Percentiles rank a stretch among this genome's conserved stretches.
Evolutionary conservation across 345 rosid genomes (phyloP).

Genomic region (Salix caprea): DNA sequence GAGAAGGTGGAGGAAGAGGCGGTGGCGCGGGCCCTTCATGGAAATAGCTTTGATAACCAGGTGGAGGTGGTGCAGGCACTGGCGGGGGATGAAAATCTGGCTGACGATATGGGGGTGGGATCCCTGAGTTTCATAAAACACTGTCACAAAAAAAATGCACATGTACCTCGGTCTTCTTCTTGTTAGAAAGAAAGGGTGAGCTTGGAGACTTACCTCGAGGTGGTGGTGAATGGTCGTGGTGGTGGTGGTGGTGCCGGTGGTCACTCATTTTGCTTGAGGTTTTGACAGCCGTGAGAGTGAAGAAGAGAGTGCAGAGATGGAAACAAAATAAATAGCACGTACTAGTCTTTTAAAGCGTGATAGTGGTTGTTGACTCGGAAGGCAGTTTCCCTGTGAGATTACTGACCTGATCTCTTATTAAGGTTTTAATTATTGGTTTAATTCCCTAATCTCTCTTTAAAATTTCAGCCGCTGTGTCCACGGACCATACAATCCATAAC

Average conservation of each 20-base stretch:
- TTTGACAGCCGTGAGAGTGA: too few relatives aligned
- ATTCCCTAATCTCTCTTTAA: background rate
- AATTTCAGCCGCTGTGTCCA: too few relatives aligned
- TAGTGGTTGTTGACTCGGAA: background rate
- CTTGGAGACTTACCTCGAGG: background rate
- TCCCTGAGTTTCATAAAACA: constrained; percentile 21
- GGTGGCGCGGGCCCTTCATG: constrained; percentile 23
- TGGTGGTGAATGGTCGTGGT: background rate
- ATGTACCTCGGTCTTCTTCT: background rate
- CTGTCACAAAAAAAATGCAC: background rate
- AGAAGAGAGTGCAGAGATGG: background rate
- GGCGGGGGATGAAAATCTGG: background rate
- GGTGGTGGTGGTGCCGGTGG: background rate
- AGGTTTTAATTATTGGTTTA: background rate
- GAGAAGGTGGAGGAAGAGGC: constrained; percentile 20
- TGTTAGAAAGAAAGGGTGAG: background rate
- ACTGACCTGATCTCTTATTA: background rate
- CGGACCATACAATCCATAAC: too few relatives aligned
- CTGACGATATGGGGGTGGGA: constrained; percentile 19
- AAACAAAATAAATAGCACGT: background rate
- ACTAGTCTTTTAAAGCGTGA: too few relatives aligned
- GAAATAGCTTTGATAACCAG: constrained; percentile 31
- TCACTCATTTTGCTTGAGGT: background rate
- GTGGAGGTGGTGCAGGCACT: constrained; percentile 15
- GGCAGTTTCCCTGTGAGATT: background rate